A percentile compares a stretch with the other conserved stretches of the same genome.
phyloP scores from a whole-genome alignment of 2,329 filamentous ascomycete species.

The Ophiosphaerella herpotricha region DNA sequence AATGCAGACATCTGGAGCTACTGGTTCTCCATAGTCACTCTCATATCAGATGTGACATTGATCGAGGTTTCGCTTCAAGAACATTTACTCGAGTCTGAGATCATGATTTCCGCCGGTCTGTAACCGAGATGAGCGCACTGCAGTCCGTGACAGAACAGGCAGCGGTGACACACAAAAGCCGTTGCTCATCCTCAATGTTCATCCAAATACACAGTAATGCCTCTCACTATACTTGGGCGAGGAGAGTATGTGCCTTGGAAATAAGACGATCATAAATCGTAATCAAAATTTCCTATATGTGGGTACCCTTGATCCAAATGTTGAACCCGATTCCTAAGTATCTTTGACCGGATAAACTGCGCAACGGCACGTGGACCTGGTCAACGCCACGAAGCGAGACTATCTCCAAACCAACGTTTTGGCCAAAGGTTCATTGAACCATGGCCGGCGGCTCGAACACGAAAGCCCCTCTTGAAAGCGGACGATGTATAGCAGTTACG shows the following conservation, averaged over 20 bases:
- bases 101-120: conserved; percentile 28
- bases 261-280: neutral
- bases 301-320: conserved; percentile 5
- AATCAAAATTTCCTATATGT: neutral
- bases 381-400: conserved; percentile 21
- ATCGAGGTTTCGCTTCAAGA: neutral
- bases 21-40: too few relatives aligned
- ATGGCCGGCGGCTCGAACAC: conserved; percentile 5
- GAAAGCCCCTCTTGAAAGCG: neutral
- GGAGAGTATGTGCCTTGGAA: neutral
- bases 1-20: too few relatives aligned
- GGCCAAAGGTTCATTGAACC: conserved; percentile 2
- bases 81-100: conserved; percentile 7
- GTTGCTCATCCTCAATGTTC: conserved; percentile 2
- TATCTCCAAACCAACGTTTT: conserved; percentile 12
- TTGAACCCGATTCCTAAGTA: neutral
- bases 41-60: too few relatives aligned
- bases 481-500: too few relatives aligned
- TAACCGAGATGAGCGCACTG: conserved; percentile 26
- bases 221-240: neutral
- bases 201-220: neutral
- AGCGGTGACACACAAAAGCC: conserved; percentile 14
- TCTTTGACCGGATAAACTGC: conserved; percentile 22
- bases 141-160: conserved; percentile 14
- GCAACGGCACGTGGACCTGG: conserved; percentile 25